Evolutionary conservation across 441 rosid species (phyloP).

Genomic region (Jatropha multifida): DNA sequence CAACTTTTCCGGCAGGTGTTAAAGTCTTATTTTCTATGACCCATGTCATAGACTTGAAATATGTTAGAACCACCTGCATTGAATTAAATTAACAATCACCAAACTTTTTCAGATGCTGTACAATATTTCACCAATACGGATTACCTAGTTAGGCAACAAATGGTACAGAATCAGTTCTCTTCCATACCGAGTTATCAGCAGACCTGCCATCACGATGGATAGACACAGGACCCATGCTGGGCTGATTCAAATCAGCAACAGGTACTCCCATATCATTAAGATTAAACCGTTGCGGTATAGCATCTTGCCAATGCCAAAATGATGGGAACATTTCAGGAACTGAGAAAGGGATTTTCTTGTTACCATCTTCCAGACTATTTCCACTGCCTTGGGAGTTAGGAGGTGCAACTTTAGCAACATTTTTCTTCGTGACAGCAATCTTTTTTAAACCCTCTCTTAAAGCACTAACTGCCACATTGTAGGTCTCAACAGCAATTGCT

Average conservation of each 20-base stretch:
- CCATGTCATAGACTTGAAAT: conserved; percentile 73
- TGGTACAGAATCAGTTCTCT: not conserved
- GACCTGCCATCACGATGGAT: conserved; percentile 39
- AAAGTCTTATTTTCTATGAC: conserved; percentile 53
- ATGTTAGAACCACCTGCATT: conserved; percentile 59
- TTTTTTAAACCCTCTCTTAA: conserved; percentile 50
- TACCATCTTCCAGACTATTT: conserved; percentile 40
- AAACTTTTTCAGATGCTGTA: conserved; percentile 13
- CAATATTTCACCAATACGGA: not conserved
- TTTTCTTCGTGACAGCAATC: conserved; percentile 42
- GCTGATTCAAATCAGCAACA: conserved; percentile 55
- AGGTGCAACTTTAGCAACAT: conserved; percentile 40
- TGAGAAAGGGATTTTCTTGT: conserved; percentile 35
- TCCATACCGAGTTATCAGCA: conserved; percentile 45
- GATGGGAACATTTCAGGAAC: conserved; percentile 43
- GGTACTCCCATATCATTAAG: conserved; percentile 51
- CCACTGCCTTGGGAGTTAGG: conserved; percentile 40
- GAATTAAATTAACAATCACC: conserved; percentile 10
- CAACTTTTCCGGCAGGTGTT: conserved; percentile 45
- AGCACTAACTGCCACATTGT: conserved; percentile 45
- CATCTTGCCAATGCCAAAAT: conserved; percentile 64
- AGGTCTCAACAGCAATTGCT: conserved; percentile 53
- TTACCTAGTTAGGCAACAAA: not conserved
- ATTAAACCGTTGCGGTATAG: conserved; percentile 40
- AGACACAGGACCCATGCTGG: conserved; percentile 52